Percentiles rank a stretch among this genome's conserved stretches.
phyloP scores from a whole-genome alignment of 2,329 filamentous ascomycete species.

The Pyricularia sp. region DNA sequence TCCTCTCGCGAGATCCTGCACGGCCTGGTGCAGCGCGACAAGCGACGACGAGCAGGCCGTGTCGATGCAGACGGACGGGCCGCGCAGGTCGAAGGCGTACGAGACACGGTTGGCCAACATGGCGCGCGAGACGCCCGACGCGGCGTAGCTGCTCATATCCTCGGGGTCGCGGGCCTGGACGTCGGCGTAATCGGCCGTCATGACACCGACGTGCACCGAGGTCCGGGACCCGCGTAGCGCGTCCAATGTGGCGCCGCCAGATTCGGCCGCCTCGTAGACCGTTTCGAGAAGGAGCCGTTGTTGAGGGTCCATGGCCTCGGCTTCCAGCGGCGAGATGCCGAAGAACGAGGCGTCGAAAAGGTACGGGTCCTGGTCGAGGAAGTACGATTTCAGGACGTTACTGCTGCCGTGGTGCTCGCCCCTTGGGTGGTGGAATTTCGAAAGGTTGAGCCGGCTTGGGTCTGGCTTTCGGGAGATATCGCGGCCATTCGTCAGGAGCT shows the following conservation, averaged over 20 bases:
- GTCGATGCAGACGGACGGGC: slow-evolving; percentile 28
- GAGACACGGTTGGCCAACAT: slow-evolving; percentile 16
- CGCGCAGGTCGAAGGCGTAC: slow-evolving; percentile 19
- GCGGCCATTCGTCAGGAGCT: background rate
- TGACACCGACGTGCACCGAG: slow-evolving; percentile 13
- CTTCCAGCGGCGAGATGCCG: background rate
- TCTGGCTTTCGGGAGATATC: background rate
- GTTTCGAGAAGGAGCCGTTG: slow-evolving; percentile 20
- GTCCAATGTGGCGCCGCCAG: slow-evolving; percentile 10
- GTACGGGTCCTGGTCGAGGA: slow-evolving; percentile 8
- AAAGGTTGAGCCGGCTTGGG: background rate
- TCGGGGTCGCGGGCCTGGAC: background rate
- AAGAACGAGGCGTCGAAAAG: slow-evolving; percentile 29
- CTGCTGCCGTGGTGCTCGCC: background rate
- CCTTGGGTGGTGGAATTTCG: background rate
- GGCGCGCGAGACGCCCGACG: background rate
- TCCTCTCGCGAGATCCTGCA: slow-evolving; percentile 29
- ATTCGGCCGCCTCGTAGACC: slow-evolving; percentile 22
- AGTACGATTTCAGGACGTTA: background rate
- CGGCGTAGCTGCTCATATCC: background rate
- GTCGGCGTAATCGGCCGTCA: background rate
- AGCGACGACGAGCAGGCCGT: slow-evolving; percentile 40
- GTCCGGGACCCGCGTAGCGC: slow-evolving; percentile 8
- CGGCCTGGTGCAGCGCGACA: slow-evolving; percentile 34
- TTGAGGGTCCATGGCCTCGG: slow-evolving; percentile 18